Conservation (phyloP, 1,139 yeast genomes). For the Keqinozyma sinolaborantium region DNA sequence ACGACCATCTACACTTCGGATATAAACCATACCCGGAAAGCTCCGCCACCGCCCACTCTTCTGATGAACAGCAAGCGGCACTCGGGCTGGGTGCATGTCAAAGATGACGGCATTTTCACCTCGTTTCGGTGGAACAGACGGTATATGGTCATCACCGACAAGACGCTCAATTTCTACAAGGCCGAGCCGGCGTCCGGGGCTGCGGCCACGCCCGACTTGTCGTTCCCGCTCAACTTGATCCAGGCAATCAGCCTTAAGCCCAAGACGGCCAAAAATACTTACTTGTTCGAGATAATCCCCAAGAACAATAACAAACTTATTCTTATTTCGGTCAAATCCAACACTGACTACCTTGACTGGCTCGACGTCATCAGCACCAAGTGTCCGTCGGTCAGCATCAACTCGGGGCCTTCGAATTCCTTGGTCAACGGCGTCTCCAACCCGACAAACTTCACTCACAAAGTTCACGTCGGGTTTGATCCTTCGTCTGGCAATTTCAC, state of each 20-base stretch:
- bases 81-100: slow-evolving; percentile 85
- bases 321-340: slow-evolving; percentile 71
- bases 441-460: slow-evolving; percentile 77
- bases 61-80: slow-evolving; percentile 27
- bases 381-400: slow-evolving; percentile 60
- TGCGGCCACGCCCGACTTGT: slow-evolving; percentile 28
- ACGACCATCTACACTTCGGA: slow-evolving; percentile 49
- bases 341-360: slow-evolving; percentile 86
- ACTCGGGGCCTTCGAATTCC: slow-evolving; percentile 6
- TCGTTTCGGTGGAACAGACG: slow-evolving; percentile 92
- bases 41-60: slow-evolving; percentile 41
- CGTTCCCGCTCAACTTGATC: slow-evolving; percentile 39
- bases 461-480: slow-evolving; percentile 59
- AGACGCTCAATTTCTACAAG: slow-evolving; percentile 72
- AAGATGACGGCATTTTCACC: slow-evolving; percentile 81
- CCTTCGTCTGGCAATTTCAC: slow-evolving; percentile 71
- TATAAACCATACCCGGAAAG: slow-evolving; percentile 41
- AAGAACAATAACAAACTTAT: slow-evolving; percentile 58
- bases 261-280: slow-evolving; percentile 55
- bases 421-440: slow-evolving; percentile 64
- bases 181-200: slow-evolving; percentile 41
- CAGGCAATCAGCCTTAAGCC: slow-evolving; percentile 38
- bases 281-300: slow-evolving; percentile 73
- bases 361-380: slow-evolving; percentile 84
- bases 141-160: slow-evolving; percentile 72